Evolutionary conservation across 805 yeast species (phyloP), one percentile per base, ranked within the genome.

Genomic region (Candida golubevii): DNA sequence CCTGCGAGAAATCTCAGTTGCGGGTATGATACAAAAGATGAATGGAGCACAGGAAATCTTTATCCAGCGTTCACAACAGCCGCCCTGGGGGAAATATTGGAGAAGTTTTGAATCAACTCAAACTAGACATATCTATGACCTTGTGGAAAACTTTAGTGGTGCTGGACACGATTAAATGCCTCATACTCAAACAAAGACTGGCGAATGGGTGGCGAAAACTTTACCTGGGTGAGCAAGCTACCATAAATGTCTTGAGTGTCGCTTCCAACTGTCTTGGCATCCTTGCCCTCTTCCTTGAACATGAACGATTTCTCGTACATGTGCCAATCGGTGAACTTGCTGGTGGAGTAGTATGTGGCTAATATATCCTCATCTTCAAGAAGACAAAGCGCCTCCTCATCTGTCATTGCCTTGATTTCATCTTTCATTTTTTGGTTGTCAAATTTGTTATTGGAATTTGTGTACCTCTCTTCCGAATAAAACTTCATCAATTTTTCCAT

Each of bases 341-440:
- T 42, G 12, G 62, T 55, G 26, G 53, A 46, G 36, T 51, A 54
- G 42, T 60, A 61, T 35, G 61, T 62, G 4, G 44, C 38, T 38
- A 58, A 46, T 7, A 58, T 30, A 33, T 44, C 42, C 7, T 56
- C 56, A 33, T 61, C 62, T 7, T 49, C 44, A 18, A 64, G 47
- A 26, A 65, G 51, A 33, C 46, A 35, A 11, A 58, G 44, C 4
- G 52, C 39, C 34, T 64, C 56, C 33, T 51, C 59, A 36, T 66
- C 69, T 8, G 49, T 42, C 58, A 65, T 57, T 15, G 51, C 51
- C 26, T 53, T 36, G 11, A 59, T 50, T 29, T 48, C 39, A 10
- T 13, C 39, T 28, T 51, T 39, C 35, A 59, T 27, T 23, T 45
- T 50, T n/a, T 51, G 51, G 29, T 33, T 23, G 26, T 49, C 42